Base-by-base conservation (phyloP, 2,329 filamentous ascomycete species). In the Fusarium tricinctum region DNA sequence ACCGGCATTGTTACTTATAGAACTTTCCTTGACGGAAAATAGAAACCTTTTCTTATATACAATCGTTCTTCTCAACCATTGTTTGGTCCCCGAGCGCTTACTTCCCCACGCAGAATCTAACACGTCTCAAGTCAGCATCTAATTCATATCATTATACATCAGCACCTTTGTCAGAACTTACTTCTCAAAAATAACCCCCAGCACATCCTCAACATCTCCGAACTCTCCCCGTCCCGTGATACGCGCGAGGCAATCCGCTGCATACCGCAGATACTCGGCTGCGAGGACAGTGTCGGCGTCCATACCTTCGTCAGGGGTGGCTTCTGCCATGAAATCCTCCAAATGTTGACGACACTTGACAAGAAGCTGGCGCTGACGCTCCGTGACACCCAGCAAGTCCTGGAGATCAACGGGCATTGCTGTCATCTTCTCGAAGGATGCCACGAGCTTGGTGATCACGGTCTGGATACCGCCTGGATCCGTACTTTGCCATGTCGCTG, bases 121-220 rank as follows among this genome's bases (percentile, higher is more conserved):
- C 44, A 53, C 51, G 47, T 50, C 42, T 49, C 46, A 32, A 48
- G 66, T 73, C 64, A 74, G 68, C 56, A 64, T 61, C 39, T 54
- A 50, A 40, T 44, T 44, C 56, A 64, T 61, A 32, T 52, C 53
- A 44, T 44, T 47, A 35, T 23, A 53, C 44, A 56, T 48, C 22
- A n/a, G 14, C 30, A 58, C 20, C 17, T 23, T 26, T 17, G 55
- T 58, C 44, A 64, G 51, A 61, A 87, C 88, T 84, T 82, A 97
- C 92, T 97, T 98, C 79, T 98, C 95, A 81, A 99, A 99, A 6
- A 99, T 94, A 22, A 99, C 94, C 0, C 96, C 96, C 44, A 99
- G 81, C 9, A 99, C 93, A 76, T 98, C 96, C 77, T 99, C 95
- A 17, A 98, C 93, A 78, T 98, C 95, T 4, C 94, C 92, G 40